A percentile compares a stretch with the other conserved stretches of the same genome.
Conservation (phyloP, 1,139 yeast species). For the Arxiozyma heterogenica region DNA sequence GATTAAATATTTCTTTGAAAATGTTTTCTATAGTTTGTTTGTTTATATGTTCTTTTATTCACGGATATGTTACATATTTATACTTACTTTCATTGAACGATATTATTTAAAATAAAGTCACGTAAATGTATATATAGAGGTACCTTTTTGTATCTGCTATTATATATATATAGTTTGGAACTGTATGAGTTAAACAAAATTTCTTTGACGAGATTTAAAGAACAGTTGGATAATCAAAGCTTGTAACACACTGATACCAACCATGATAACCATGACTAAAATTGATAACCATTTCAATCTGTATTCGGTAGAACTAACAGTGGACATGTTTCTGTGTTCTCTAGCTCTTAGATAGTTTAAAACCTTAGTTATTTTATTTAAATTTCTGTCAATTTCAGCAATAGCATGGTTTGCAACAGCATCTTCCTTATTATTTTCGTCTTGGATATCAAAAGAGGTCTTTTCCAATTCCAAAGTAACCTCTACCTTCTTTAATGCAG, state of each 20-base stretch:
- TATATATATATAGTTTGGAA: neutral
- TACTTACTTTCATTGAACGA: neutral
- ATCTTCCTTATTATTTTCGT: slow-evolving; percentile 42
- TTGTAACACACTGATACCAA: slow-evolving; percentile 56
- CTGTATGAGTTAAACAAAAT: slow-evolving; percentile 26
- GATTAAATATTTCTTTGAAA: neutral
- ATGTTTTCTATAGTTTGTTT: neutral
- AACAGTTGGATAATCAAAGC: slow-evolving; percentile 48
- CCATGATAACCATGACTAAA: slow-evolving; percentile 52
- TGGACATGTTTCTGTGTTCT: slow-evolving; percentile 66
- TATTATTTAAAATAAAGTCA: no score
- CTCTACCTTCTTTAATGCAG: slow-evolving; percentile 58
- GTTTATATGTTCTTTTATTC: neutral
- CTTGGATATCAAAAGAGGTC: slow-evolving; percentile 24
- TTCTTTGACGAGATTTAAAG: slow-evolving; percentile 34
- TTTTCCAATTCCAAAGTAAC: slow-evolving; percentile 50
- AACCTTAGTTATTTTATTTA: slow-evolving; percentile 49
- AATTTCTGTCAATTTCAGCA: slow-evolving; percentile 49
- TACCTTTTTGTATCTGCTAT: neutral
- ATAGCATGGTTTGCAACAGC: slow-evolving; percentile 48
- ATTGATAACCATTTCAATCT: slow-evolving; percentile 57
- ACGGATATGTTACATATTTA: neutral
- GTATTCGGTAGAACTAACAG: slow-evolving; percentile 56
- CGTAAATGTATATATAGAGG: neutral
- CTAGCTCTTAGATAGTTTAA: slow-evolving; percentile 61